These are phyloP conservation scores for Salix brachista DNA, from an alignment of 345 rosid species.

Conservation along the genomic window DNA sequence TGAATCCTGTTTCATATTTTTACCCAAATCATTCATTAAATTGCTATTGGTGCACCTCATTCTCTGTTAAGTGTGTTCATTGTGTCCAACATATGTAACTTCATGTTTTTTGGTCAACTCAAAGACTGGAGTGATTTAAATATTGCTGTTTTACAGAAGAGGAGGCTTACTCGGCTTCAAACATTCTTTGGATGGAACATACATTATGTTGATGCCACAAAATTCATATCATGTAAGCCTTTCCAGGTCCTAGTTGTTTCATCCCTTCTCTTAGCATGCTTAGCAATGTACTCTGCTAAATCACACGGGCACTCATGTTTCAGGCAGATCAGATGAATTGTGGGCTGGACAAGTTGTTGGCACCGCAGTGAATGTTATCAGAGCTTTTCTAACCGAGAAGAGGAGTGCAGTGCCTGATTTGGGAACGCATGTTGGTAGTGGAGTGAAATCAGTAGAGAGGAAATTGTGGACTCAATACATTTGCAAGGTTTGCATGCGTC, in stretches of 20 bases:
- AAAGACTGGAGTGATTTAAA: not conserved
- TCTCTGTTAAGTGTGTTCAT: too few species aligned
- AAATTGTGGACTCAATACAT: slow-evolving; percentile 82
- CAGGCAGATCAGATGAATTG: slow-evolving; percentile 62
- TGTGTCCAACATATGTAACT: too few species aligned
- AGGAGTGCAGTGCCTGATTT: slow-evolving; percentile 3
- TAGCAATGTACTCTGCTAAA: not conserved
- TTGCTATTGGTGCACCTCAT: too few species aligned
- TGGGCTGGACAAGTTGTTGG: slow-evolving; percentile 69
- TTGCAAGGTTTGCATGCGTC: slow-evolving; percentile 56
- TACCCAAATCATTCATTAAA: too few species aligned
- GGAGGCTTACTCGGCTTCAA: slow-evolving; percentile 60
- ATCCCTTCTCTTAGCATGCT: not conserved
- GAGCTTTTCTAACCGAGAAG: slow-evolving; percentile 41
- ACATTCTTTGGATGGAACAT: slow-evolving; percentile 79
- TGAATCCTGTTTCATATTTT: too few species aligned
- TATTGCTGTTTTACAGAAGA: slow-evolving; percentile 45
- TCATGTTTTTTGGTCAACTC: not conserved
- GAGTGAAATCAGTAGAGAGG: slow-evolving; percentile 34
- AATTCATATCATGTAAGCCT: slow-evolving; percentile 52
- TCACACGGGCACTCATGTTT: slow-evolving; percentile 3
- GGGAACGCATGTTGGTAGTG: slow-evolving; percentile 7
- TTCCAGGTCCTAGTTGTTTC: slow-evolving; percentile 3
- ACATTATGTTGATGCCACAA: slow-evolving; percentile 65
- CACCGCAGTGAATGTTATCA: slow-evolving; percentile 50